Conservation (phyloP, 176 grass and related monocot species). For the Guadua angustifolia region DNA sequence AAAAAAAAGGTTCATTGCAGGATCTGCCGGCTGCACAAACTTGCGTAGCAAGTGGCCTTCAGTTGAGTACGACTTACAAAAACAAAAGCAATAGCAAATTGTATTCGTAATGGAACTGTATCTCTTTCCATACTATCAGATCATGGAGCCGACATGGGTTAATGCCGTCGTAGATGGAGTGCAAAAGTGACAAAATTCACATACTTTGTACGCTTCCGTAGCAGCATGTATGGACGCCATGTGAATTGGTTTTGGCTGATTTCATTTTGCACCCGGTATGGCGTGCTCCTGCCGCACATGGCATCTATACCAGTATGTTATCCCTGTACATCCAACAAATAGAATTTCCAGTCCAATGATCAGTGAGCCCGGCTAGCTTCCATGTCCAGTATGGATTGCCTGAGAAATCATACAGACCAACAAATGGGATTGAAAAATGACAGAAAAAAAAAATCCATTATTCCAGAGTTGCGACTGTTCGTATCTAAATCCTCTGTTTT, state of each 20-base stretch:
- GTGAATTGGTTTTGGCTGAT: constrained; percentile 11
- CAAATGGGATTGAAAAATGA: neutral
- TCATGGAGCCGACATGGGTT: constrained; percentile 37
- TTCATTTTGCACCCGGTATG: constrained; percentile 49
- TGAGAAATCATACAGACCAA: neutral
- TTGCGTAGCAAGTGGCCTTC: neutral
- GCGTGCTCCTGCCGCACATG: constrained; percentile 39
- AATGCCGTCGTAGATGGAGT: constrained; percentile 11
- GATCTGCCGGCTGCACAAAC: neutral
- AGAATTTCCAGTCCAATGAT: constrained; percentile 49
- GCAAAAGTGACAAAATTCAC: constrained; percentile 45
- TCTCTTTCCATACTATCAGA: neutral
- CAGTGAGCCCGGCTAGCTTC: constrained; percentile 11
- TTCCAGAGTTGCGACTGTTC: neutral
- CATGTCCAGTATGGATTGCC: constrained; percentile 30
- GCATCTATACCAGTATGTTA: neutral
- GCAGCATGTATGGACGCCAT: constrained; percentile 35
- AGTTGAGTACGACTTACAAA: neutral
- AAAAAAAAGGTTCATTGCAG: neutral
- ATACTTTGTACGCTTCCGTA: constrained; percentile 41
- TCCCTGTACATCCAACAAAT: constrained; percentile 8
- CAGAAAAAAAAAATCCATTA: neutral
- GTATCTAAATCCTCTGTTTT: constrained; percentile 19
- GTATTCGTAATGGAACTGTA: neutral
- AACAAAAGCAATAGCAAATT: neutral